Base-by-base conservation (phyloP, 2,329 filamentous ascomycete genomes). In the Arthrobotrys pseudoclavata region DNA sequence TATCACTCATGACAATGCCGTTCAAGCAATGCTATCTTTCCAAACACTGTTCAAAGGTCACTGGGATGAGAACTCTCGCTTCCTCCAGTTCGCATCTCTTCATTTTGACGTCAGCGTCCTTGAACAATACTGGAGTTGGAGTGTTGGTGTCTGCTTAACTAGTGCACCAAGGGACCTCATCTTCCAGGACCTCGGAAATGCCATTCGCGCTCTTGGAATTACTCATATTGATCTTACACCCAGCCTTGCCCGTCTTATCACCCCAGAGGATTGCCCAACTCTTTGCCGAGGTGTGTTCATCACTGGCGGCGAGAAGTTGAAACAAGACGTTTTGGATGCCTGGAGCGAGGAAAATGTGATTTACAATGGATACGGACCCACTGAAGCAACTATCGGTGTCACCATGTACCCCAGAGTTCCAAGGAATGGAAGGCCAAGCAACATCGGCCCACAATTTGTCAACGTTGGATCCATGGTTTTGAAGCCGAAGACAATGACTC, bases 41-140 rank as follows among this genome's bases (percentile, higher is more conserved):
- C 90, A 93, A 81, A 86, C 89, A 31, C 86, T 97, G 0, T 97
- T 97, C 82, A 84, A 84, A 4, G 89, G 87, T 0, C 91, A 93
- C 81, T 97, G 93, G 92, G 87, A 91, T 47, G 81, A 86, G 0
- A 82, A 87, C 0, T 96, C 94, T 0, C 89, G 91, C 72, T 97
- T 93, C 91, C 86, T 97, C 0, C 95, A 97, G 82, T 97, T 97
- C 82, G 95, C 95, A 0, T 94, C 93, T 0, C 93, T 97, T 70
- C 95, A 97, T 83, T 97, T 97, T 78, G 95, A 97, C 81, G 94
- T 97, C 3, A 96, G 92, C 0, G 92, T 97, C 0, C 86, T 97
- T 0, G 94, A 97, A 82, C 94, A 97, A 81, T 97, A 95, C 83
- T 97, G 93, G 93, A 96, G 91, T 72, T 97, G 94, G 94, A 93